A percentile compares a stretch with the other conserved stretches of the same genome.
Evolutionary conservation across 2,329 filamentous ascomycete genomes (phyloP).

Genomic region (Dactylellina parvicollis): DNA sequence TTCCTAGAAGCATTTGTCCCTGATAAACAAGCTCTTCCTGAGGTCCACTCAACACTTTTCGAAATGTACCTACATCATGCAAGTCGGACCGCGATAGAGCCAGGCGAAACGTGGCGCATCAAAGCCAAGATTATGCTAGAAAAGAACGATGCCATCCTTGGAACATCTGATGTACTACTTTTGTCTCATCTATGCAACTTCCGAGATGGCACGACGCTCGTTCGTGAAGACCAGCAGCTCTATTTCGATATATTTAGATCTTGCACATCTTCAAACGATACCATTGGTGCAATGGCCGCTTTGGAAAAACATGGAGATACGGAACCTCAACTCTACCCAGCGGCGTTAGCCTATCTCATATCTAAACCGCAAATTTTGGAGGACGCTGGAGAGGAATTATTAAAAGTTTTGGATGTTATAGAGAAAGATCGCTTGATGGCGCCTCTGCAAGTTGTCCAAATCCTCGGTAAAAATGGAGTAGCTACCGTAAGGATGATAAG

Average conservation of each 20-base stretch:
- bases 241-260: slow-evolving; percentile 96
- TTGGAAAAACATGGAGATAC: slow-evolving; percentile 89
- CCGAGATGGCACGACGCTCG: slow-evolving; percentile 85
- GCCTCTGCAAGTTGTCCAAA: slow-evolving; percentile 94
- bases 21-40: slow-evolving; percentile 68
- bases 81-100: slow-evolving; percentile 70
- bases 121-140: slow-evolving; percentile 92
- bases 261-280: slow-evolving; percentile 92
- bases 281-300: slow-evolving; percentile 86
- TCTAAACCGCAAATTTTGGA: slow-evolving; percentile 82
- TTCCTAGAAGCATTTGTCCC: slow-evolving; percentile 90
- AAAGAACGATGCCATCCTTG: slow-evolving; percentile 76
- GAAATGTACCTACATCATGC: slow-evolving; percentile 98
- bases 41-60: slow-evolving; percentile 93
- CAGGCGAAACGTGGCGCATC: slow-evolving; percentile 83
- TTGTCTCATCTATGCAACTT: slow-evolving; percentile 93
- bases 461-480: slow-evolving; percentile 79
- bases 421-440: slow-evolving; percentile 93
- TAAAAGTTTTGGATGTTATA: slow-evolving; percentile 82
- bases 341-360: slow-evolving; percentile 91
- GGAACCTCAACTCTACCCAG: slow-evolving; percentile 90
- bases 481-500: slow-evolving; percentile 99
- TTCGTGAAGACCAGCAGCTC: slow-evolving; percentile 91
- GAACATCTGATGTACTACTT: slow-evolving; percentile 91
- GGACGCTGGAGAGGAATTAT: slow-evolving; percentile 84